Percentiles rank a stretch among this genome's conserved stretches.
Evolutionary conservation across 441 rosid genomes (phyloP).

Genomic region (Brassica balearica): DNA sequence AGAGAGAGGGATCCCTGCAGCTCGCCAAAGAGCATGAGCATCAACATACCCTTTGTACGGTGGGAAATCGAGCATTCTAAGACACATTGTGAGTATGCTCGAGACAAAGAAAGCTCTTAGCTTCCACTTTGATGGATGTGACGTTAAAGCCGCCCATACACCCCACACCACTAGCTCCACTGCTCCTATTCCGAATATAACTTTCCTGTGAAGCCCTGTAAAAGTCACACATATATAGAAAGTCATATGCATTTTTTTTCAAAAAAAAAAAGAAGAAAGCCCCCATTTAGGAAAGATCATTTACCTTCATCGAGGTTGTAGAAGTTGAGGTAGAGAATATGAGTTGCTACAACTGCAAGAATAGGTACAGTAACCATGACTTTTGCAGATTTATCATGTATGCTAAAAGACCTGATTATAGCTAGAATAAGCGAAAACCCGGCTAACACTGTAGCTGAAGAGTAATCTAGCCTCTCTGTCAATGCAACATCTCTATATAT

Average conservation of each 20-base stretch:
- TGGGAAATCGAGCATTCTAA: constrained; percentile 61
- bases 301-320: constrained; percentile 67
- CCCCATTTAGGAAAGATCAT: not conserved
- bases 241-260: not conserved
- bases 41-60: constrained; percentile 60
- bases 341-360: constrained; percentile 63
- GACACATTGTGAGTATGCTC: constrained; percentile 50
- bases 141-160: constrained; percentile 58
- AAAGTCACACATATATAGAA: not conserved
- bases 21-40: constrained; percentile 62
- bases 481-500: constrained; percentile 60
- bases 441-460: constrained; percentile 60
- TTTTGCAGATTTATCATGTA: constrained; percentile 64
- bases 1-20: constrained; percentile 59
- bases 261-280: not conserved
- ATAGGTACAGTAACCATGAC: constrained; percentile 72
- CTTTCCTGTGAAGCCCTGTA: constrained; percentile 70
- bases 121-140: constrained; percentile 67
- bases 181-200: constrained; percentile 57
- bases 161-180: constrained; percentile 68
- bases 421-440: constrained; percentile 59
- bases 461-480: constrained; percentile 67
- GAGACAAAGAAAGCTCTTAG: constrained; percentile 55
- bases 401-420: constrained; percentile 55
- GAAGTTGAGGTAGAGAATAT: constrained; percentile 66